Evolutionary conservation across 164 flowering plant species (phyloP).

Genomic region (Liquidambar formosana): DNA sequence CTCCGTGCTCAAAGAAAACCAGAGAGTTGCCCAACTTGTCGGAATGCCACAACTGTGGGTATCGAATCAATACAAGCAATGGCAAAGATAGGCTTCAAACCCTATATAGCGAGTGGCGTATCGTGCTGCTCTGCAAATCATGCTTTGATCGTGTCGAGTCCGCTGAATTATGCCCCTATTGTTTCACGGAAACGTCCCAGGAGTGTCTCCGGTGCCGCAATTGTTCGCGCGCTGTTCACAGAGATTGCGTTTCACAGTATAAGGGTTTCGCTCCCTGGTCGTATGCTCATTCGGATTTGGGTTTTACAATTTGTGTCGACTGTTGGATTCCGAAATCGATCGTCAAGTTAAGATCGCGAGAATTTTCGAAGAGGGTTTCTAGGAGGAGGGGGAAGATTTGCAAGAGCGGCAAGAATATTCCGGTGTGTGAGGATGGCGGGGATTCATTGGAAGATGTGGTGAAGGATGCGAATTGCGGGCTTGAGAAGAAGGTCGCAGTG

Average conservation of each 20-base stretch:
- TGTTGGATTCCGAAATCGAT: conserved; percentile 67
- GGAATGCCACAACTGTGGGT: conserved; percentile 59
- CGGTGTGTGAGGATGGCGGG: neutral
- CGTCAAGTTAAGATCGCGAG: conserved; percentile 1
- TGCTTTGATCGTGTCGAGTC: conserved; percentile 46
- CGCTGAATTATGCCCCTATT: conserved; percentile 57
- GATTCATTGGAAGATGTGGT: conserved; percentile 31
- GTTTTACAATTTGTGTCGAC: conserved; percentile 55
- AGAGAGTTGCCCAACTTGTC: conserved; percentile 51
- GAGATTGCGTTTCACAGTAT: conserved; percentile 32
- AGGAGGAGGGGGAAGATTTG: conserved; percentile 12
- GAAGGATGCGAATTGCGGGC: conserved; percentile 35
- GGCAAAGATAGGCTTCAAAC: conserved; percentile 43
- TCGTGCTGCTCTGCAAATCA: conserved; percentile 59
- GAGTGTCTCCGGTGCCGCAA: conserved; percentile 28
- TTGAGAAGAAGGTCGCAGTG: conserved; percentile 29
- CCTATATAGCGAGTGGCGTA: conserved; percentile 68
- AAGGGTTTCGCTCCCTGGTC: conserved; percentile 29
- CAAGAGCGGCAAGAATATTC: conserved; percentile 1
- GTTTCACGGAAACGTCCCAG: conserved; percentile 31
- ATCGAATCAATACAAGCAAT: conserved; percentile 29
- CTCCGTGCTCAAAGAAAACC: conserved; percentile 30
- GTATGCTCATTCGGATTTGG: conserved; percentile 16
- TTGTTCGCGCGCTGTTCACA: conserved; percentile 49
- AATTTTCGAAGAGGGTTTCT: conserved; percentile 13